A percentile compares a stretch with the other conserved stretches of the same genome.
Evolutionary conservation across 1,139 yeast species (phyloP).

Genomic region (Magnusiomyces suaveolens): DNA sequence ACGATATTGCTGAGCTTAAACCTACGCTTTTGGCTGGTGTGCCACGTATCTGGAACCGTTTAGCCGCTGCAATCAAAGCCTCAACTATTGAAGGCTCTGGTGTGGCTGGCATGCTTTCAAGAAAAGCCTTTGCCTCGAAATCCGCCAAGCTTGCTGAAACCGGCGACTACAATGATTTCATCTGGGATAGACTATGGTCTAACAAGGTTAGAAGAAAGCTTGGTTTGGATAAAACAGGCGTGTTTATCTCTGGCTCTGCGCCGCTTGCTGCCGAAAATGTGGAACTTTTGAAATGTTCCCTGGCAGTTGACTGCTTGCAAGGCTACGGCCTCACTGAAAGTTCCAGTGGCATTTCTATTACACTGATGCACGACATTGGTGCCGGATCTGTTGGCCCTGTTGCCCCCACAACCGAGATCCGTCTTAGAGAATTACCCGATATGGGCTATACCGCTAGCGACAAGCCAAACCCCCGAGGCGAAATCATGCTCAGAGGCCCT

Average conservation of each 20-base stretch:
- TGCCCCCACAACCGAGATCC: constrained; percentile 45
- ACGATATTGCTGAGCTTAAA: constrained; percentile 46
- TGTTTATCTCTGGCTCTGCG: constrained; percentile 58
- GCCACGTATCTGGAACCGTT: constrained; percentile 55
- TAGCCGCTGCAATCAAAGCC: constrained; percentile 45
- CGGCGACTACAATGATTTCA: constrained; percentile 31
- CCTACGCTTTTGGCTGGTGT: constrained; percentile 50
- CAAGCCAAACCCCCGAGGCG: constrained; percentile 44
- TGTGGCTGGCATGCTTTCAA: constrained; percentile 21
- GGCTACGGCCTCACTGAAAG: constrained; percentile 77
- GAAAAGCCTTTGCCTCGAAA: constrained; percentile 36
- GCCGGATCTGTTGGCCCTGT: constrained; percentile 58
- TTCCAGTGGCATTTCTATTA: constrained; percentile 50
- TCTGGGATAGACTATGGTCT: constrained; percentile 44
- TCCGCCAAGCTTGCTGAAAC: constrained; percentile 30
- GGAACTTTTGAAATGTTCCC: constrained; percentile 49
- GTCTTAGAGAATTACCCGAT: constrained; percentile 56
- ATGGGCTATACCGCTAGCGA: constrained; percentile 52
- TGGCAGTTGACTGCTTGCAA: constrained; percentile 51
- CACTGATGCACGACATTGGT: constrained; percentile 39
- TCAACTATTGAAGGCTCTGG: constrained; percentile 25
- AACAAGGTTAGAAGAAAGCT: constrained; percentile 45
- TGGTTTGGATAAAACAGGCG: constrained; percentile 45
- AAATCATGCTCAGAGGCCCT: constrained; percentile 58
- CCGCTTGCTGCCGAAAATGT: constrained; percentile 58